Base-by-base conservation (phyloP, 2,329 filamentous ascomycete species). In the Trichoderma koningii region DNA sequence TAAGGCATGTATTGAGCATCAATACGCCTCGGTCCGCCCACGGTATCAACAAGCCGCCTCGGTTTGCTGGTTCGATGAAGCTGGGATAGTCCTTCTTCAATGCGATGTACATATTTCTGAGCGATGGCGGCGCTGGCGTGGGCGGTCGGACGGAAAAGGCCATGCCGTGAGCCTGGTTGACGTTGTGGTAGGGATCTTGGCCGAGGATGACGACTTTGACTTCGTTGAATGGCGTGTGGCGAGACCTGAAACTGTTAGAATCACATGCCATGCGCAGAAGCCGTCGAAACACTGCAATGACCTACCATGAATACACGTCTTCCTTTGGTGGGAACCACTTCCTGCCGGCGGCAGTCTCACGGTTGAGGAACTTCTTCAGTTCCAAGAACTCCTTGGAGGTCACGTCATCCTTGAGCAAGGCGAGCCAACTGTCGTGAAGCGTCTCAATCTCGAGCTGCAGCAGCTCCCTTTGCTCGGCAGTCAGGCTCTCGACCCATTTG, bases 161-260 rank as follows among this genome's bases (percentile, higher is more conserved):
- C 66, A 99, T 88, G 50, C 95, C 95, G 77, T 98, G 95, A 57
- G 95, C 95, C 82, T 99, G 95, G 77, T 96, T 96, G 76, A 87
- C 77, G 76, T 96, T 96, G 81, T 99, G 95, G 77, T 99, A 99
- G 3, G 95, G 95, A 76, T 99, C 95, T 80, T 99, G 95, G 69
- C 95, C 95, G 63, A 98, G 78, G 73, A 99, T 93, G 67, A 99
- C 93, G 65, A 91, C 90, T 77, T 96, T 97, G 76, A 98, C 93
- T 15, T 84, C 89, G 79, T 89, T 81, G 71, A 99, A 88, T 7
- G 95, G 93, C 0, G 94, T 97, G 76, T 96, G 90, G 28, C 93
- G 90, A 67, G 94, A 97, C 94, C 94, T 97, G 66, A n/a, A 19
- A 45, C 53, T 42, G 48, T 48, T 47, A 50, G 57, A 15, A 17